Base-by-base conservation (phyloP, 352 stramenopile genomes). In the Phytophthora multivora region DNA sequence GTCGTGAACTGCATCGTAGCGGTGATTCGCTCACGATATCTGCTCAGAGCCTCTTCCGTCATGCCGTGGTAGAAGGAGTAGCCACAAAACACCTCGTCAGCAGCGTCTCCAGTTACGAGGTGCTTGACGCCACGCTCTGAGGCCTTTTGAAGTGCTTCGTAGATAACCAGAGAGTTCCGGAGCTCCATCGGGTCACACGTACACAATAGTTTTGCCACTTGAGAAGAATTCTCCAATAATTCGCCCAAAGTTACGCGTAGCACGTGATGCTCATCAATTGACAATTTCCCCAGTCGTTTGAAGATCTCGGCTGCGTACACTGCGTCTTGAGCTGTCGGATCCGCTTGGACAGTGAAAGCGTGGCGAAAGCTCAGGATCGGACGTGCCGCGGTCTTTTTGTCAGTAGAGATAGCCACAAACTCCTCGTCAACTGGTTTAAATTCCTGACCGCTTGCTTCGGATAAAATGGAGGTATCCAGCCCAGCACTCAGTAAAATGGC, bases 171-270 rank as follows among this genome's bases (percentile, higher is more conserved):
- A 38, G 78, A 91, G 54, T 97, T 97, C 31, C 90, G 80, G 6
- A 97, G 69, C 26, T 93, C 80, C 90, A 96, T 96, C 2, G 84
- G 86, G 53, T 97, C 86, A 43, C 83, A 96, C 15, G 82, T 89
- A 36, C 66, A 66, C 33, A 96, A 63, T 13, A 88, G 42, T 26
- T 80, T 68, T n/a, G 79, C 63, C 8, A 87, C 80, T 15, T 63
- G 48, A 0, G 46, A 59, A 2, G 74, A 74, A 53, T 80, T 73
- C 28, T 45, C 54, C 5, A 90, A 51, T 3, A 97, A 55, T 23
- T 85, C 71, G 1, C 91, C 77, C 9, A 92, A 52, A 9, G 74
- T 79, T 1, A 77, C 51, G 3, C 77, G 41, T 2, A 97, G 26
- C 13, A 94, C 66, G 25, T 90, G 73, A 57, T 95, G 88, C 18